phyloP scores from a whole-genome alignment of 1,139 yeast genomes.

The Debaryomyces psychrophilus region DNA sequence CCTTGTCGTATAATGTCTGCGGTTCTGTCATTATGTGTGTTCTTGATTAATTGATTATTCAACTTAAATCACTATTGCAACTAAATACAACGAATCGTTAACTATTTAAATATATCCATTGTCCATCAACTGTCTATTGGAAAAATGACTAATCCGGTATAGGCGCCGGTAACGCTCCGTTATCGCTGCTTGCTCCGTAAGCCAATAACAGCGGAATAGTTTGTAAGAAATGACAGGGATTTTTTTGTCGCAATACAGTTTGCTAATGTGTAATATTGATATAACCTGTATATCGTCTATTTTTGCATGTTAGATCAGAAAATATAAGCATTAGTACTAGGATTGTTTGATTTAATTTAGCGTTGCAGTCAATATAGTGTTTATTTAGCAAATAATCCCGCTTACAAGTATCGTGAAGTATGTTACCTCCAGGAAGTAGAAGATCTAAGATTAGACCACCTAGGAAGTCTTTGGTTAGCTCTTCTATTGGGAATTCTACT shows the following conservation, averaged over 20 bases:
- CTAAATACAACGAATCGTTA: not conserved
- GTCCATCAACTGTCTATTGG: constrained; percentile 7
- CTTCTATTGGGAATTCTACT: constrained; percentile 21
- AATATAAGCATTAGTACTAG: not conserved
- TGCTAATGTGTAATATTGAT: not conserved
- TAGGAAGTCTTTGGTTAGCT: constrained; percentile 46
- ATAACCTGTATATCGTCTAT: not conserved
- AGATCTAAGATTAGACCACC: constrained; percentile 78
- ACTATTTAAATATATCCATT: constrained; percentile 6
- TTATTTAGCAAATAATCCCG: not conserved
- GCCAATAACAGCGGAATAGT: constrained; percentile 11
- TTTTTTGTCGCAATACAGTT: not conserved
- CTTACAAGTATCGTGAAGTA: constrained; percentile 11
- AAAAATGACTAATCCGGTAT: constrained; percentile 10
- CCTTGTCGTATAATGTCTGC: constrained; percentile 90
- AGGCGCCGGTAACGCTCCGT: constrained; percentile 1
- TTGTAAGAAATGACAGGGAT: constrained; percentile 5
- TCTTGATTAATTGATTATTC: not conserved
- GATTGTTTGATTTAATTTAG: not conserved
- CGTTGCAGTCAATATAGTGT: not conserved
- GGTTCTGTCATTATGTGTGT: constrained; percentile 9
- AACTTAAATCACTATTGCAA: not conserved
- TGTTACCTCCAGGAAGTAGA: constrained; percentile 48
- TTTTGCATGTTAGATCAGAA: constrained; percentile 11
- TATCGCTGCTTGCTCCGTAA: not conserved